Evolutionary conservation across 163 green algal genomes (phyloP), one percentile per base, ranked within the genome.

Genomic region (Scenedesmus sp.): DNA sequence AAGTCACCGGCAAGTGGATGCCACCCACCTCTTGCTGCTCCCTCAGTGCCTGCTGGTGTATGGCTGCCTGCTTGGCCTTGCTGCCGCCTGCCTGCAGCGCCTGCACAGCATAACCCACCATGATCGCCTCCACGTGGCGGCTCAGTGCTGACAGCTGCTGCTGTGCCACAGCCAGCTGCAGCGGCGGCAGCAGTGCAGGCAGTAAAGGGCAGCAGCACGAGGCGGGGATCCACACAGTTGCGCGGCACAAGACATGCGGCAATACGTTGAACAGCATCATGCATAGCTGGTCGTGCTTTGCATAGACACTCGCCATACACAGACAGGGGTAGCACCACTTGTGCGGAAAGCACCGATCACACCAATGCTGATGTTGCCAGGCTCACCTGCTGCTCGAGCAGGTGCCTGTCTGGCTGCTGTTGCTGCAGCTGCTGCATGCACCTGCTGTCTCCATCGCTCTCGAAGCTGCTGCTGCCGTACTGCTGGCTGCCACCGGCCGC

Each of bases 401-500:
- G 83, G 20, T 56, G 15, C 83, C 16, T 78, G 53, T 78, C n/a
- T 49, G 49, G 35, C 24, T 88, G 37, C 51, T 86, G 81, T 15
- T 81, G 72, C n/a, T 76, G 81, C 81, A 78, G 81, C 73, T 83
- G 78, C 78, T 83, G 78, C 78, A 83, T 18, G 20, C 9, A 1
- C 30, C 37, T 81, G 72, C 72, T 51, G 18, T 81, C 72, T 16
- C n/a, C 40, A 37, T 87, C 56, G 59, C 83, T 88, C 24, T 88
- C 83, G 44, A 88, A 88, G 83, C 83, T 88, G 83, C 42, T 88
- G 83, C 83, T 88, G 59, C 59, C 83, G 44, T 88, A 88, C 56
- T 88, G 83, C 83, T 88, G 83, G 40, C 42, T 83, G 78, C 78
- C 24, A 22, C 42, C 26, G 46, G 22, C 40, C 42, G 42, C 37